Evolutionary conservation across 192 early-diverging fungal species (phyloP), one percentile per base, ranked within the genome.

Genomic region (Oehlia diaphana): DNA sequence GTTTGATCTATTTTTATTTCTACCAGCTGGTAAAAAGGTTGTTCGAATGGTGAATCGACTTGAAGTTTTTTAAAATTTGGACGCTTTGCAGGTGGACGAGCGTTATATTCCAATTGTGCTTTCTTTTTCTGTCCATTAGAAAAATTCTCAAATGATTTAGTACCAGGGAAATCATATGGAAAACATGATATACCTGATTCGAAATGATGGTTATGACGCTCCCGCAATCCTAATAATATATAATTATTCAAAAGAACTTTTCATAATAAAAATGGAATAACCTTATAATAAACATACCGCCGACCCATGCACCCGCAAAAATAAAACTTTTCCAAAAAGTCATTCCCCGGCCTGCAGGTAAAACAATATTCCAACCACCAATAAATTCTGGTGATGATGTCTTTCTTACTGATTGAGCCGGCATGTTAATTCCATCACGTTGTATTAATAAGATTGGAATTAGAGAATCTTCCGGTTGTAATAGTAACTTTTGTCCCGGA

Each of bases 381-480:
- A 83, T 80, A 39, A 80, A 86, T 74, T 90, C 91, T 12, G 83
- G 87, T 35, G 82, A 86, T 7, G 82, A 83, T 73, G 69, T 21
- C 14, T 63, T 26, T 62, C 35, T 70, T 70, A 21, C 28, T 37
- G 68, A 70, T 21, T 61, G 7, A 21, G 4, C 13, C 3, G 53
- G 63, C 62, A 31, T 79, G 50, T 33, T 84, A 78, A 49, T 80
- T 67, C 81, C 84, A 35, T 92, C 92, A 16, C 94, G 88, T 81
- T 96, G 95, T 7, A 97, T 79, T 5, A 98, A 87, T 2, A 99
- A 80, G 33, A 99, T 76, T 3, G 97, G 96, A 1, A 99, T 88
- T 14, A 79, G 83, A 28, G 87, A 82, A 80, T 96, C 96, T 4
- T 78, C 64, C 28, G 86, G 77, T 9, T 80, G 83, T 2, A 86